Evolutionary conservation across 768 basidiomycete genomes (phyloP), one percentile per base, ranked within the genome.

Genomic region (Lyophyllum decastes): DNA sequence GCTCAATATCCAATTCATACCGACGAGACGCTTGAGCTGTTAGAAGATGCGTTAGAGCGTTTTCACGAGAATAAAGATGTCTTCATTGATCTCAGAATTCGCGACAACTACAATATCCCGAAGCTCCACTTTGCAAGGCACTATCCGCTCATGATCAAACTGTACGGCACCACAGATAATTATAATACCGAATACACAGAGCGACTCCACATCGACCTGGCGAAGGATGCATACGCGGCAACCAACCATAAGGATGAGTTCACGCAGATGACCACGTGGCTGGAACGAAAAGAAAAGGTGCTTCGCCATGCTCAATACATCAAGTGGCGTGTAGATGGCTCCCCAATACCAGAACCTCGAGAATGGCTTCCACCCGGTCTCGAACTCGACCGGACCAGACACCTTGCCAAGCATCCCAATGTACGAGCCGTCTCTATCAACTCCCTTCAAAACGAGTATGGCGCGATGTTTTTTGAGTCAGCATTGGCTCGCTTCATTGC

Each of bases 131-230:
- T 61, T 16, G 57, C 70, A 1, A 40, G 26, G 1, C 80, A 81
- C 56, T 80, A 77, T 58, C 12, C 57, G 1, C 11, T 54, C 1
- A 35, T 53, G 7, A 79, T 80, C 60, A 46, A 61, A 25, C 46
- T 54, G 4, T 63, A 66, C 35, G 79, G 80, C 2, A 67, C 73
- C 0, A 63, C 71, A 0, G 76, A 79, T 54, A 75, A 75, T 56
- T 77, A 66, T 61, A 73, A 76, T 55, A 80, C 77, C 0, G 66
- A 78, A 53, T 65, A 66, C 35, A 69, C 74, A 1, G 76, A 81
- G 58, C 67, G 71, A 0, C 67, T 77, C 0, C 78, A 81, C 54
- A 80, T 79, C 45, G 72, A 78, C 47, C 62, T 71, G 7, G 69
- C 75, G 0, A 81, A 81, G 57, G 40, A 41, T n/a, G 40, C 40